A percentile compares a stretch with the other conserved stretches of the same genome.
phyloP scores from a whole-genome alignment of 2,329 filamentous ascomycete species.

The Neonectria punicea region DNA sequence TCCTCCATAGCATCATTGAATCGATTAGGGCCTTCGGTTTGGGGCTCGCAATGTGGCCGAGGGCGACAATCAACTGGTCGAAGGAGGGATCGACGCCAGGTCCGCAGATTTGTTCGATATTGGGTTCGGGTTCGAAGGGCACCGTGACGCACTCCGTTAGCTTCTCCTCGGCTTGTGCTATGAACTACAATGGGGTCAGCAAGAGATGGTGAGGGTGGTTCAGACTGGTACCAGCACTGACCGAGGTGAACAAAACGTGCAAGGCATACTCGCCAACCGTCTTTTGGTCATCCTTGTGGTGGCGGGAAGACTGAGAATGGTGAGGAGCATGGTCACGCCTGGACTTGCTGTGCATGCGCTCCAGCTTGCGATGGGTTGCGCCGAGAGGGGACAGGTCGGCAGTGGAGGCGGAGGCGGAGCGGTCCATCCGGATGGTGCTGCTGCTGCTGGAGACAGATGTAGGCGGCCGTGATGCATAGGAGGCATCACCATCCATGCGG shows the following conservation, averaged over 20 bases:
- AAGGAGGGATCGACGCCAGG: slow-evolving; percentile 88
- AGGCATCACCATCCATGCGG: slow-evolving; percentile 57
- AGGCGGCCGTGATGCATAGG: slow-evolving; percentile 54
- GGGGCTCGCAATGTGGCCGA: slow-evolving; percentile 93
- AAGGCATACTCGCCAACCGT: slow-evolving; percentile 98
- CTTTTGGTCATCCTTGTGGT: slow-evolving; percentile 80
- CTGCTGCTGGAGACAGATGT: slow-evolving; percentile 58
- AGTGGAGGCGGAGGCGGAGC: slow-evolving; percentile 58
- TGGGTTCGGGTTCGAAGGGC: slow-evolving; percentile 81
- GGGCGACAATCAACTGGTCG: slow-evolving; percentile 91
- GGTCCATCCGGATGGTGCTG: slow-evolving; percentile 52
- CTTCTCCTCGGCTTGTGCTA: slow-evolving; percentile 95
- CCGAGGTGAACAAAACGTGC: slow-evolving; percentile 94
- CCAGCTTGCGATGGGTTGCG: slow-evolving; percentile 62
- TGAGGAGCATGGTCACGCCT: slow-evolving; percentile 79
- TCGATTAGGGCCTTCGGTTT: slow-evolving; percentile 97
- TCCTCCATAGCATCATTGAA: slow-evolving; percentile 97
- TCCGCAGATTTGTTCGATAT: slow-evolving; percentile 90
- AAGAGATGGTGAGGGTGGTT: not conserved
- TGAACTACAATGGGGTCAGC: slow-evolving; percentile 69
- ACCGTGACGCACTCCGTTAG: slow-evolving; percentile 88
- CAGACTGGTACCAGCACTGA: slow-evolving; percentile 55
- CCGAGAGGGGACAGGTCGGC: slow-evolving; percentile 57
- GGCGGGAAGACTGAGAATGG: slow-evolving; percentile 79
- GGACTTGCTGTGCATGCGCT: slow-evolving; percentile 73